Base-by-base conservation (phyloP, 169 alveolate species). In the Besnoitia besnoiti region DNA sequence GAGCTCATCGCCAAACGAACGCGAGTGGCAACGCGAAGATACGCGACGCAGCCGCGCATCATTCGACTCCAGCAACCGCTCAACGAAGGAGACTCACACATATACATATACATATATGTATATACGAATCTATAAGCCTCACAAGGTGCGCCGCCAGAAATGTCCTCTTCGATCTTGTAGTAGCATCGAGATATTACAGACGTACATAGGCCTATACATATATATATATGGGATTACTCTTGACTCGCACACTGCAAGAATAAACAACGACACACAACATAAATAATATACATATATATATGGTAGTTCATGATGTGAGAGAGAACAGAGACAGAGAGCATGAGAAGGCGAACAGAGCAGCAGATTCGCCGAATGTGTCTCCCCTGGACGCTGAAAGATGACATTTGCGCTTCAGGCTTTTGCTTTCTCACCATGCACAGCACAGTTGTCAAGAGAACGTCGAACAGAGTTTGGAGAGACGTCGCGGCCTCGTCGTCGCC, bases 371-470 rank as follows among this genome's bases (percentile, higher is more conserved):
- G 30, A 61, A 61, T 27, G 30, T 27, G 27, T 98, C 96, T 62
- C 98, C 94, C 27, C 99, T 94, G 37, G 95, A 97, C 47, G 91
- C 46, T 27, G 42, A n/a, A 12, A 67, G 39, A n/a, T 12, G 16
- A 67, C 80, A 7, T n/a, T 67, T 67, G 12, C 24, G 12, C 16
- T n/a, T n/a, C n/a, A n/a, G n/a, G n/a, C n/a, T n/a, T n/a, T n/a
- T 39, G 40, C 5, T 24, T 42, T 5, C 62, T 42, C 76, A 82
- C 94, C 94, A 84, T 85, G 42, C 85, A 85, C n/a, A 85, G 62
- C 10, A 61, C 79, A 2, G 89, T 73, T 0, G 91, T 67, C 61
- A 92, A 59, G 62, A 84, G 67, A 12, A 85, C 90, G 42, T 89
- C 85, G 39, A 37, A 75, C 2, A 85, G 89, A 44, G 94, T 82